Evolutionary conservation across 2,329 filamentous ascomycete genomes (phyloP), one percentile per base, ranked within the genome.

Genomic region (Pseudogymnoascus sp.): DNA sequence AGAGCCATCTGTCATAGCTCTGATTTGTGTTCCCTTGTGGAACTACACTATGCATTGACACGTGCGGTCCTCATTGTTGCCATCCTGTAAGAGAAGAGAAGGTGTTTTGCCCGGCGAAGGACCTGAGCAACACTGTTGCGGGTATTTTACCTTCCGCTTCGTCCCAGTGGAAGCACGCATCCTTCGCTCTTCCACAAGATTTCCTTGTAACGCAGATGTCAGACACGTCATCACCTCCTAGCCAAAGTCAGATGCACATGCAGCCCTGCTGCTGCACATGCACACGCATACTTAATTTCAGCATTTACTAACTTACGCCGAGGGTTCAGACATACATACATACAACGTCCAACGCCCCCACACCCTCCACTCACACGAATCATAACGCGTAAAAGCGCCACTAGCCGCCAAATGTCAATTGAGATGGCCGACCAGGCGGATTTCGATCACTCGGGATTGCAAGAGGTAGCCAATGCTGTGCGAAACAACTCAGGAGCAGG

Each of bases 391-490:
- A 67, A 60, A 66, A 66, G 63, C 63, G 64, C 69, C 66, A 69
- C 67, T 59, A 67, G 64, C 65, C 28, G 61, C 11, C 61, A 42
- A 62, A 65, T 65, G 62, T 63, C 64, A 42, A 44, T 67, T 62
- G 63, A 66, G 64, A 73, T 74, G 71, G 68, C 72, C 61, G 72
- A 73, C 63, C 62, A 65, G 33, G 69, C 72, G 65, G 72, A 74
- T 65, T 69, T 73, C 63, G 71, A 73, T 63, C 69, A 72, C 62
- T 72, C 70, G 50, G 71, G 72, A 63, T 68, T 74, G 67, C 71
- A 74, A 65, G 70, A 74, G 59, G 71, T 74, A 62, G 73, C 72
- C 40, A 73, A 74, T 66, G 71, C 72, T 28, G 71, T 74, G 66
- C 73, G 73, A 53, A 69, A 71, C 33, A 60, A 60, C 35, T 59